Evolutionary conservation across 2,329 filamentous ascomycete genomes (phyloP), one percentile per base, ranked within the genome.

Genomic region (Mariannaea sp.): DNA sequence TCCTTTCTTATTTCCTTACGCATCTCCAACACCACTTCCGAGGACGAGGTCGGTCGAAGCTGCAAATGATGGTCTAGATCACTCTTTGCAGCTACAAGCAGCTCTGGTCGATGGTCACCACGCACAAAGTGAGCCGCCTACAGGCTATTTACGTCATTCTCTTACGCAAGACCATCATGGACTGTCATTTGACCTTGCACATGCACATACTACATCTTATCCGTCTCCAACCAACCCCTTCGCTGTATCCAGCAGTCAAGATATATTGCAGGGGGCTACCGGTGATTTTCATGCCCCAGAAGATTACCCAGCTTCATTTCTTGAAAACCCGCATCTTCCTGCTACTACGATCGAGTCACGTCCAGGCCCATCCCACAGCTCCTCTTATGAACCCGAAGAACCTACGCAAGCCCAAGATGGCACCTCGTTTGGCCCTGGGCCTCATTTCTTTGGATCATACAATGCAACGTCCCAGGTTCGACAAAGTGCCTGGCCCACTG

Each of bases 11-110:
- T 68, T 68, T 44, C 35, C 65, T 4, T 62, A 60, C 14, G 49
- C 53, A 27, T 62, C 63, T 12, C 49, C 64, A 16, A 66, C 64
- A 12, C 64, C 64, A 5, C 52, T 66, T 29, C 49, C 64, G 17
- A 50, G 64, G 43, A 61, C 60, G n/a, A 64, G 49, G 17, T 47
- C 47, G 4, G 47, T 56, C 9, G 62, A 55, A 13, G 17, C 33
- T 19, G 57, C 45, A 7, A 42, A 55, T 42, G 29, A 20, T 7
- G 17, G 55, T 13, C 27, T 58, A 14, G 42, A 50, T 7, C 57
- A 57, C 22, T 32, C 64, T 16, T 29, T 58, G 4, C 48, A 53
- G 5, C 45, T 64, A 6, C 43, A 59, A 39, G 14, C 20, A 16
- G 43, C 29, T 9, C 19, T 50, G 12, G 43, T 36, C 22, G 56